Percentiles rank a stretch among this genome's conserved stretches.
phyloP scores from a whole-genome alignment of 1,284 basidiomycete species.

The Termitomyces sp. region DNA sequence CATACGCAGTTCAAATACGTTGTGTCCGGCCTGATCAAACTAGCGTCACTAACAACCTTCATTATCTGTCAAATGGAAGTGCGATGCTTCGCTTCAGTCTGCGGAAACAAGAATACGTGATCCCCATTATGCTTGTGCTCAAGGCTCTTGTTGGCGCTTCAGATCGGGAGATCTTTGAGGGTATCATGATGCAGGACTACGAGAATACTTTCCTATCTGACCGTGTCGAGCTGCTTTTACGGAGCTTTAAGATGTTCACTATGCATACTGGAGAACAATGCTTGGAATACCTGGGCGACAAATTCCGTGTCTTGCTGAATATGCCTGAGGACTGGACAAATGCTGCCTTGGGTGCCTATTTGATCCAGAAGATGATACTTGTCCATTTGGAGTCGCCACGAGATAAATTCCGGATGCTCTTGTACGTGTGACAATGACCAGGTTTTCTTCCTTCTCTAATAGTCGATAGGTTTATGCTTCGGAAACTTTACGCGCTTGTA shows the following conservation, averaged over 20 bases:
- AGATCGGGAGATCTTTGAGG: conserved; percentile 97
- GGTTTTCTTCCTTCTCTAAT: conserved; percentile 1
- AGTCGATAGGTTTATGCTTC: conserved; percentile 83
- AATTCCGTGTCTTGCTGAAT: conserved; percentile 90
- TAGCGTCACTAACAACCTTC: conserved; percentile 90
- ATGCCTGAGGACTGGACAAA: conserved; percentile 95
- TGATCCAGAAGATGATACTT: conserved; percentile 84
- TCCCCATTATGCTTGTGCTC: conserved; percentile 95
- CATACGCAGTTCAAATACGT: conserved; percentile 92
- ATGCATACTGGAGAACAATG: conserved; percentile 91
- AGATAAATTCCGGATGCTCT: conserved; percentile 95
- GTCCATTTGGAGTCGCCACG: conserved; percentile 88
- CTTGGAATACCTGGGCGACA: conserved; percentile 95
- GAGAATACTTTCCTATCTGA: conserved; percentile 98
- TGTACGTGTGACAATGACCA: conserved; percentile 48
- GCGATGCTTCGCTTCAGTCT: conserved; percentile 95
- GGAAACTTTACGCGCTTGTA: conserved; percentile 92
- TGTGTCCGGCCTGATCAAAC: conserved; percentile 91
- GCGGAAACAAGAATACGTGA: conserved; percentile 98
- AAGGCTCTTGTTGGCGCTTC: conserved; percentile 94
- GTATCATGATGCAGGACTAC: conserved; percentile 96
- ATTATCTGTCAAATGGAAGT: conserved; percentile 95
- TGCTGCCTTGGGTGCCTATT: conserved; percentile 75
- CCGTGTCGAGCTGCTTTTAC: conserved; percentile 94
- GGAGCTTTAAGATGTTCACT: conserved; percentile 92